Conservation (phyloP, 2,329 filamentous ascomycete genomes). For the Stachybotrys chlorohalonatus region DNA sequence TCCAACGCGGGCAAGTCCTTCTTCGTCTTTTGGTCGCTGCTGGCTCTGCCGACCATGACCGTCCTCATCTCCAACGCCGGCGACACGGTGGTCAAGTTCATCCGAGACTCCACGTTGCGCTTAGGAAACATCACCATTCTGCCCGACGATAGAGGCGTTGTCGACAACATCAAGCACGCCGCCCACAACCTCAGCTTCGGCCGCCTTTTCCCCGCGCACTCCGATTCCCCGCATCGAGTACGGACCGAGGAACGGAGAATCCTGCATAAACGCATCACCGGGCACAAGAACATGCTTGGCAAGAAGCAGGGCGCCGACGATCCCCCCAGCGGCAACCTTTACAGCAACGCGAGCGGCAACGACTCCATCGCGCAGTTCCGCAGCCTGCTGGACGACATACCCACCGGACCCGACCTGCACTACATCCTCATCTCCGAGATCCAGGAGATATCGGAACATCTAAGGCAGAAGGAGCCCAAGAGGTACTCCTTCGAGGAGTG, state of each 20-base stretch:
- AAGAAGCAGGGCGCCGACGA: neutral
- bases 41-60: slow-evolving; percentile 82
- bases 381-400: slow-evolving; percentile 26
- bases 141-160: slow-evolving; percentile 44
- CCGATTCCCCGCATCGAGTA: neutral
- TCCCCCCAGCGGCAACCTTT: too few relatives aligned
- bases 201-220: slow-evolving; percentile 21
- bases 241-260: neutral
- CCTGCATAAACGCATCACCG: neutral
- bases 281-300: slow-evolving; percentile 1
- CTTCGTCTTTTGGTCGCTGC: slow-evolving; percentile 86
- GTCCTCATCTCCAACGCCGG: slow-evolving; percentile 77
- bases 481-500: slow-evolving; percentile 77
- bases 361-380: neutral
- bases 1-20: slow-evolving; percentile 74
- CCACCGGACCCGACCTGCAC: slow-evolving; percentile 41
- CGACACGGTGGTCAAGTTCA: slow-evolving; percentile 65
- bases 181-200: slow-evolving; percentile 33
- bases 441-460: slow-evolving; percentile 47
- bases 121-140: slow-evolving; percentile 53
- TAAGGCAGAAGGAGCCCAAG: slow-evolving; percentile 50
- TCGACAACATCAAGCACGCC: slow-evolving; percentile 33
- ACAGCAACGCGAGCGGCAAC: neutral
- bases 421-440: slow-evolving; percentile 67
- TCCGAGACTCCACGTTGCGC: slow-evolving; percentile 45